Evolutionary conservation across 495 filamentous ascomycete species (phyloP), one percentile per base, ranked within the genome.

Genomic region (Neurospora pannonica): DNA sequence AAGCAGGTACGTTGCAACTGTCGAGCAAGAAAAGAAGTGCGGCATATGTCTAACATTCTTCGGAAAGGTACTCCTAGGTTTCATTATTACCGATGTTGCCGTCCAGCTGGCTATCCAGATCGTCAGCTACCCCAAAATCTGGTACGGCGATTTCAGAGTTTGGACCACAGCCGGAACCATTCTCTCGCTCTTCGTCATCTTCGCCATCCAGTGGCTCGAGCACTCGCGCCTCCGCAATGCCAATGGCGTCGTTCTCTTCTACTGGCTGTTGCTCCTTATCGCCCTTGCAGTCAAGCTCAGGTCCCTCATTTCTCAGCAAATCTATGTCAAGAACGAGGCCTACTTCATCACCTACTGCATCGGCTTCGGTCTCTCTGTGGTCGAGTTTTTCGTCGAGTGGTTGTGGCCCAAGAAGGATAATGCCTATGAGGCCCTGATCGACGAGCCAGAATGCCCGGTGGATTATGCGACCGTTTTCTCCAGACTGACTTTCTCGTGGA

Each of bases 391-490:
- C 21, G 83, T 98, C 70, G 97, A 99, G 84, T 97, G 96, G 86
- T 84, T 98, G 28, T 90, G 96, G 74, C 92, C 92, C n/a, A 97
- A 97, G 86, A 92, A 91, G 79, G 86, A 91, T 75, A 93, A 91
- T 75, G 88, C 88, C 11, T 99, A 98, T 81, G 90, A 94, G 79
- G 92, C 89, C 3, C 81, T 98, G 73, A 90, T 91, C n/a, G 93
- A 96, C 72, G 84, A 86, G 60, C 93, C 94, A 73, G 95, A 98
- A 84, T 98, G 96, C 77, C 97, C 97, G 0, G 90, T 92, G 40
- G 95, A 98, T 85, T 97, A 97, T 83, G 94, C 97, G 31, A 94
- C 95, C 72, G 87, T 98, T 67, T 98, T 98, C 83, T 97, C 95
- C 11, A 89, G 93, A 46, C 88, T 99, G 38, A 97, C 95, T 11